These are phyloP conservation scores for Barbarea vulgaris DNA, from an alignment of 345 rosid species.

Conservation along the genomic window DNA sequence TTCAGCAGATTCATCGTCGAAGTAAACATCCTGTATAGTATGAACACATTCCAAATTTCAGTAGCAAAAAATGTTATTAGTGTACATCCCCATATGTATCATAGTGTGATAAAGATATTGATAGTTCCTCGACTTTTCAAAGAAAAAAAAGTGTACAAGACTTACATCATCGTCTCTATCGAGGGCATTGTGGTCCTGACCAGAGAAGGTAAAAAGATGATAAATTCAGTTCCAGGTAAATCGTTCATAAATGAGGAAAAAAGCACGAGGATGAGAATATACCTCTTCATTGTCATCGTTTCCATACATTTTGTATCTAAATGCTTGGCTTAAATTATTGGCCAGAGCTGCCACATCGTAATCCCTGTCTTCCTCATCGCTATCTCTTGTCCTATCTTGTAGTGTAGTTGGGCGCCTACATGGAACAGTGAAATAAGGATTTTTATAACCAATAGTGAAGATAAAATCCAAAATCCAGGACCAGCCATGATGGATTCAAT, in stretches of 20 bases:
- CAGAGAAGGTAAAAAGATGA: slow-evolving; percentile 29
- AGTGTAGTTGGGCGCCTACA: slow-evolving; percentile 95
- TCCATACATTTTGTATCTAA: slow-evolving; percentile 87
- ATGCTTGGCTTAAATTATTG: slow-evolving; percentile 89
- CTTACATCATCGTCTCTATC: slow-evolving; percentile 94
- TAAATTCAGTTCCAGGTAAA: slow-evolving; percentile 5
- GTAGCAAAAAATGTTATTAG: neutral
- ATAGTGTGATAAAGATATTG: neutral
- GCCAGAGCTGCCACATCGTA: slow-evolving; percentile 97
- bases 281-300: slow-evolving; percentile 94
- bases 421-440: slow-evolving; percentile 26
- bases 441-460: slow-evolving; percentile 20
- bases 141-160: slow-evolving; percentile 1
- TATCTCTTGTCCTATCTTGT: slow-evolving; percentile 93
- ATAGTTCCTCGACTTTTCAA: neutral
- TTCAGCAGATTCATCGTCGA: slow-evolving; percentile 98
- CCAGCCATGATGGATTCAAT: neutral
- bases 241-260: neutral
- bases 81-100: neutral
- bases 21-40: slow-evolving; percentile 84
- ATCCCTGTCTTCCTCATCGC: slow-evolving; percentile 96
- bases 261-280: slow-evolving; percentile 11
- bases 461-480: slow-evolving; percentile 4
- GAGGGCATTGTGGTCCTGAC: slow-evolving; percentile 70
- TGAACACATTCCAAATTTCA: slow-evolving; percentile 15